Evolutionary conservation across 2,329 filamentous ascomycete genomes (phyloP).

Genomic region (Penicillium sp.): DNA sequence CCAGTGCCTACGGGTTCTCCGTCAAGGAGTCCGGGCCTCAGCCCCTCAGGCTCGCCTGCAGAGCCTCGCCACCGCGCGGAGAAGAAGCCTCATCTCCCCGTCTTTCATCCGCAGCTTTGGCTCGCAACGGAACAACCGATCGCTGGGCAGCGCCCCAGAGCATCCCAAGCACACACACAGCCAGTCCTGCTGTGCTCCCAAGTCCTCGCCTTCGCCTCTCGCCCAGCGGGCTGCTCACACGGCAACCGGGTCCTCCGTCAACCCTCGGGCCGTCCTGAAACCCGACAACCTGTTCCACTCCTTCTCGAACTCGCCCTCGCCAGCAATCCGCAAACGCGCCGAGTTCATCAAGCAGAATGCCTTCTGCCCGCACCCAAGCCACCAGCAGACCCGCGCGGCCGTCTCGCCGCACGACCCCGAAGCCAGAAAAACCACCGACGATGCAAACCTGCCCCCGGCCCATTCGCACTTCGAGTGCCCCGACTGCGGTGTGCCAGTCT

Average conservation of each 20-base stretch:
- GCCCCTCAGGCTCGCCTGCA: constrained; percentile 25
- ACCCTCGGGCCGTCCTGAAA: constrained; percentile 52
- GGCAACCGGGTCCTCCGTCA: constrained; percentile 21
- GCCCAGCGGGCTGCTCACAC: constrained; percentile 32
- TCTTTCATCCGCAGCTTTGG: constrained; percentile 31
- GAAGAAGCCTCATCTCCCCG: constrained; percentile 26
- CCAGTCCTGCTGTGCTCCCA: constrained; percentile 10
- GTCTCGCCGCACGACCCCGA: constrained; percentile 65
- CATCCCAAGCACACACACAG: constrained; percentile 16
- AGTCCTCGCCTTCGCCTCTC: constrained; percentile 17
- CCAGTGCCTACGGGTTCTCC: constrained; percentile 41
- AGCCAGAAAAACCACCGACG: constrained; percentile 52
- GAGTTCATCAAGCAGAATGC: constrained; percentile 92
- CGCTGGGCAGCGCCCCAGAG: constrained; percentile 21
- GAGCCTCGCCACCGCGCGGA: constrained; percentile 26
- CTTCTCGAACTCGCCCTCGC: constrained; percentile 83
- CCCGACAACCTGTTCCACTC: constrained; percentile 89
- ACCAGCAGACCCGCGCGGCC: constrained; percentile 71
- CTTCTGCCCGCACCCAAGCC: constrained; percentile 86
- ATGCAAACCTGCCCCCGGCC: constrained; percentile 61
- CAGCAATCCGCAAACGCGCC: constrained; percentile 81
- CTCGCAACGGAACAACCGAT: constrained; percentile 26
- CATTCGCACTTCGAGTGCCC: constrained; percentile 94
- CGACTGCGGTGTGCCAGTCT: constrained; percentile 90
- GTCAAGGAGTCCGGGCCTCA: constrained; percentile 29